phyloP scores from a whole-genome alignment of 345 rosid species.

The Boechera divaricarpa region DNA sequence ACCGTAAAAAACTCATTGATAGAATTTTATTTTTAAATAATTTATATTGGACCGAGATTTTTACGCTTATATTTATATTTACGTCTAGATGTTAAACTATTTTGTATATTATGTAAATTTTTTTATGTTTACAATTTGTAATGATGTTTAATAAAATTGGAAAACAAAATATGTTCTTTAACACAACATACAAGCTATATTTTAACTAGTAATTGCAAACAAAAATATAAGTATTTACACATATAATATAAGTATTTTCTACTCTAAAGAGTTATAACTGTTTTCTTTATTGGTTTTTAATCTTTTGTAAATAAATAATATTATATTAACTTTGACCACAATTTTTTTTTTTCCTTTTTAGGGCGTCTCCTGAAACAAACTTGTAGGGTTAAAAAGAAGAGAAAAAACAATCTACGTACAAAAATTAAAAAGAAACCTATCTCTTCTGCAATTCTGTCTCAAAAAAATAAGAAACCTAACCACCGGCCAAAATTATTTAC shows the following conservation, averaged over 20 bases:
- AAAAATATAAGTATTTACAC: neutral
- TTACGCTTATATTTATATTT: too few species aligned
- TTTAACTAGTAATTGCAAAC: neutral
- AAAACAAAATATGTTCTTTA: too few species aligned
- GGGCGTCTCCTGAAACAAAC: conserved; percentile 11
- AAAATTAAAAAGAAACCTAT: neutral
- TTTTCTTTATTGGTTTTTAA: neutral
- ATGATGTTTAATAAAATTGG: too few species aligned
- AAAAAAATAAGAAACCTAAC: neutral
- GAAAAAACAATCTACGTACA: neutral
- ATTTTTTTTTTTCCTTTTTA: neutral
- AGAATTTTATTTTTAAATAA: too few species aligned
- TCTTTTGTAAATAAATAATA: neutral
- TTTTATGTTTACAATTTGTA: too few species aligned
- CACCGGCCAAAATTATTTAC: neutral
- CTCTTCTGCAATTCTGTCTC: neutral
- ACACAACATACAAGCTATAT: neutral
- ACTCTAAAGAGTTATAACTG: neutral
- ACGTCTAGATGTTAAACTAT: too few species aligned
- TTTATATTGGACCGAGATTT: too few species aligned
- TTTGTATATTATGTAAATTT: too few species aligned
- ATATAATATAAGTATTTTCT: neutral
- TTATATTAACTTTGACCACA: neutral
- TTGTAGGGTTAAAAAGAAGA: neutral
- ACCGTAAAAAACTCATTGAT: too few species aligned